Conservation (phyloP, 495 filamentous ascomycete genomes). For the Talaromyces ruber region DNA sequence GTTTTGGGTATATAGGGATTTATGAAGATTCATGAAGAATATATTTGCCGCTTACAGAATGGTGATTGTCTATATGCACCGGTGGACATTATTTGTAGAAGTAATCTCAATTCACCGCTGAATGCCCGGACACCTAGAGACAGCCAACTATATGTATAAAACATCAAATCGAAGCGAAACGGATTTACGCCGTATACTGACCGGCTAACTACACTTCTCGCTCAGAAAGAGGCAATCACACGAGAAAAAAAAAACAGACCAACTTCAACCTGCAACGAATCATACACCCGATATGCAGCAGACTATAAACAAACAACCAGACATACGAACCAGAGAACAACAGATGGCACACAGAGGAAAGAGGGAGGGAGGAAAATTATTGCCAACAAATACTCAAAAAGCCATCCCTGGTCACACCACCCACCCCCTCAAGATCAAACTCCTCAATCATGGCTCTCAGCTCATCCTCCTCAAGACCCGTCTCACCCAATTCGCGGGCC, state of each 20-base stretch:
- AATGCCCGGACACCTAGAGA: not conserved
- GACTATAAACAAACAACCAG: slow-evolving; percentile 9
- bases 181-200: not conserved
- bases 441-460: slow-evolving; percentile 95
- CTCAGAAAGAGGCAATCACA: not conserved
- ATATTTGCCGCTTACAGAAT: not conserved
- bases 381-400: slow-evolving; percentile 75
- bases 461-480: slow-evolving; percentile 82
- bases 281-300: not conserved
- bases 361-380: slow-evolving; percentile 16
- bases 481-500: slow-evolving; percentile 84
- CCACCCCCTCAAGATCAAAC: slow-evolving; percentile 91
- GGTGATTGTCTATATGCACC: no score
- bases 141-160: not conserved
- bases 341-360: slow-evolving; percentile 9
- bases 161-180: not conserved
- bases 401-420: slow-evolving; percentile 80
- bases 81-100: not conserved
- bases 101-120: not conserved
- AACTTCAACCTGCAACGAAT: not conserved
- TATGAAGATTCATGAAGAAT: not conserved
- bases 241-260: not conserved
- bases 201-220: not conserved
- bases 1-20: not conserved
- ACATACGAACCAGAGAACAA: slow-evolving; percentile 7